These are phyloP conservation scores for Pythium volutum DNA, from an alignment of 352 stramenopile genomes.

Conservation along the genomic window DNA sequence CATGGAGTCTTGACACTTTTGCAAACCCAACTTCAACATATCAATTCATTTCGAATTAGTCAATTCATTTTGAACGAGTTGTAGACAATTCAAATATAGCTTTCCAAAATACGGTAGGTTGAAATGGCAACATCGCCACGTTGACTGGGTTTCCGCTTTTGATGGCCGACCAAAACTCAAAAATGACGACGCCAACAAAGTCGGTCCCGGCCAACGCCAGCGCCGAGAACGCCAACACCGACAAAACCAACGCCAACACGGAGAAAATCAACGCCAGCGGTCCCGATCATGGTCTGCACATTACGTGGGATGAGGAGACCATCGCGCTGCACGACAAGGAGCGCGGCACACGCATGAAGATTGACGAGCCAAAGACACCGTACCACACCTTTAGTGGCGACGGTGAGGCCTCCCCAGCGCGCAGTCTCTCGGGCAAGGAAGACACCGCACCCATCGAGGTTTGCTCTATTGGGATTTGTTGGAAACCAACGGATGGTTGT, in stretches of 20 bases:
- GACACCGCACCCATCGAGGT: constrained; percentile 40
- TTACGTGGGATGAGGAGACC: constrained; percentile 91
- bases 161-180: not conserved
- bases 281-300: constrained; percentile 26
- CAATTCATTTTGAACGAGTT: not conserved
- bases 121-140: not conserved
- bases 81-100: not conserved
- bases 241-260: not conserved
- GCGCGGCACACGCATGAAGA: constrained; percentile 91
- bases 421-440: constrained; percentile 50
- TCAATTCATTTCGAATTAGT: not conserved
- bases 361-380: constrained; percentile 92
- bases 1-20: too few relatives aligned
- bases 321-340: constrained; percentile 90
- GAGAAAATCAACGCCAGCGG: not conserved
- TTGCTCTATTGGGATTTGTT: not conserved
- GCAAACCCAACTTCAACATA: not conserved
- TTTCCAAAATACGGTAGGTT: not conserved
- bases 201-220: not conserved
- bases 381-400: constrained; percentile 74
- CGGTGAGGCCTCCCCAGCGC: constrained; percentile 39
- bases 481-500: not conserved
- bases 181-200: constrained; percentile 1
- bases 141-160: not conserved
- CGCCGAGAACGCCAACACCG: not conserved